Conservation (phyloP, 2,329 filamentous ascomycete species). For the Pseudogymnoascus sp. region DNA sequence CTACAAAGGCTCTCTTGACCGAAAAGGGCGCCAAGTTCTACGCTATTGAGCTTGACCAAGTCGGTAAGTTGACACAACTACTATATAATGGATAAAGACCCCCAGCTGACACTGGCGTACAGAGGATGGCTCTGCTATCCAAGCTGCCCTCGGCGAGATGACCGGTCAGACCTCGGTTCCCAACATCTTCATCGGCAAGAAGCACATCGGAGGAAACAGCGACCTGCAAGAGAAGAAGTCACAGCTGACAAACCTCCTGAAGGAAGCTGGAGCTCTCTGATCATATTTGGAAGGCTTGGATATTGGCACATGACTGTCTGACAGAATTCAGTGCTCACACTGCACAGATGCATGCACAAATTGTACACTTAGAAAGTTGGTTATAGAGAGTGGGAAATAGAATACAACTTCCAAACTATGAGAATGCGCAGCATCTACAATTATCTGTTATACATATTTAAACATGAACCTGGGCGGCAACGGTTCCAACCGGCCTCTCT, state of each 20-base stretch:
- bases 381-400: conserved; percentile 6
- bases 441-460: conserved; percentile 10
- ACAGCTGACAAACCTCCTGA: conserved; percentile 59
- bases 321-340: not conserved
- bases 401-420: conserved; percentile 7
- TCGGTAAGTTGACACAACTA: conserved; percentile 49
- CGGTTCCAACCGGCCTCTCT: conserved; percentile 78
- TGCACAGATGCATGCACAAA: not conserved
- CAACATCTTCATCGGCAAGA: conserved; percentile 84
- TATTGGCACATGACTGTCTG: not conserved
- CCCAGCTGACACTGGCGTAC: not conserved
- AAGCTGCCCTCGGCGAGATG: conserved; percentile 74
- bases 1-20: conserved; percentile 68
- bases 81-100: not conserved
- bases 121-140: conserved; percentile 80
- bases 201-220: conserved; percentile 96
- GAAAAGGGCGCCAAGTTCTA: conserved; percentile 65
- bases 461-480: conserved; percentile 63
- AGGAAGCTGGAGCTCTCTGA: conserved; percentile 56
- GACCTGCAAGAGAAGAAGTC: conserved; percentile 64
- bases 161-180: conserved; percentile 83
- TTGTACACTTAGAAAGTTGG: not conserved
- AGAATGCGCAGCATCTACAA: not conserved
- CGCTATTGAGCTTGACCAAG: conserved; percentile 75
- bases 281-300: not conserved